A percentile compares a stretch with the other conserved stretches of the same genome.
These are phyloP conservation scores for Aspergillus caelatus DNA, from an alignment of 2,329 filamentous ascomycete genomes.

Conservation along the genomic window DNA sequence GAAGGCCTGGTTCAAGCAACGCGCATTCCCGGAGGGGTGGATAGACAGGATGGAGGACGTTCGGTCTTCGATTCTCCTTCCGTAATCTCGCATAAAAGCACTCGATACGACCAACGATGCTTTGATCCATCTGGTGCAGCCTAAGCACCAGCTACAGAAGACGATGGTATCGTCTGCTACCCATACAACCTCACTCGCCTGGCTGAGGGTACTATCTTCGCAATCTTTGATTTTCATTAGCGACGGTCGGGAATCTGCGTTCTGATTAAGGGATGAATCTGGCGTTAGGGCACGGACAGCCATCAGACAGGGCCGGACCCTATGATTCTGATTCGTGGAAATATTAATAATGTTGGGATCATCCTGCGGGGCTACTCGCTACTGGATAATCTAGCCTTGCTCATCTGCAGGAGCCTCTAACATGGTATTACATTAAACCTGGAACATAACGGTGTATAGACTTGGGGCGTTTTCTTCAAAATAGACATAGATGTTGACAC, in stretches of 20 bases:
- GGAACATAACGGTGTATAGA: background rate
- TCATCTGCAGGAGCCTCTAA: background rate
- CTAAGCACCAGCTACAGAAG: background rate
- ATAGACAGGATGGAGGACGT: slow-evolving; percentile 36
- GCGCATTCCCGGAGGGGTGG: slow-evolving; percentile 37
- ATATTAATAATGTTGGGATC: slow-evolving; percentile 7
- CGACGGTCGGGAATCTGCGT: slow-evolving; percentile 5
- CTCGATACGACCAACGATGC: background rate
- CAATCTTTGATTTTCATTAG: slow-evolving; percentile 11
- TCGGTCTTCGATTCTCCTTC: slow-evolving; percentile 36
- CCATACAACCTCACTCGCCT: background rate
- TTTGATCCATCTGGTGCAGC: background rate
- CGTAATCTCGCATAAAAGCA: slow-evolving; percentile 17
- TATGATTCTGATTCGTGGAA: slow-evolving; percentile 11
- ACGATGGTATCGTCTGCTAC: background rate
- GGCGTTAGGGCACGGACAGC: slow-evolving; percentile 11
- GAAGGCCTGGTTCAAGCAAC: slow-evolving; percentile 35
- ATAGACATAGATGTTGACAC: slow-evolving; percentile 1
- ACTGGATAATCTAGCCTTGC: background rate
- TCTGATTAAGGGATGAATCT: background rate
- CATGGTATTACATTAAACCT: background rate
- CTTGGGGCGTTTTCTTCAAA: background rate
- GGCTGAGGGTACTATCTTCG: background rate
- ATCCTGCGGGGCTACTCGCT: background rate
- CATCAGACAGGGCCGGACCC: slow-evolving; percentile 12